phyloP scores from a whole-genome alignment of 139 green algal species.

The Micractinium conductrix region DNA sequence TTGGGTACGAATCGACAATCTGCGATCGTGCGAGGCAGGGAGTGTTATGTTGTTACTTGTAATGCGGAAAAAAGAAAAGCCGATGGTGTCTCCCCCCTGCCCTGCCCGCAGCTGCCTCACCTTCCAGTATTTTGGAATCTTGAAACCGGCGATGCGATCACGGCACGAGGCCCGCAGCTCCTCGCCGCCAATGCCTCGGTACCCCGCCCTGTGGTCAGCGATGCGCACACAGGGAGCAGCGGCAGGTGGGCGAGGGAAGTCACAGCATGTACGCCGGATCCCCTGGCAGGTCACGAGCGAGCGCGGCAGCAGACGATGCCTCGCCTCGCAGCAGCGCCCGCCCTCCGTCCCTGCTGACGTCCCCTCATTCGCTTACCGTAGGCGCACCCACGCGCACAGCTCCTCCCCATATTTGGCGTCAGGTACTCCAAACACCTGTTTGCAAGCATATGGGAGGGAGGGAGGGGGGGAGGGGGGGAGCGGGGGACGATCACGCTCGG shows the following conservation, averaged over 20 bases:
- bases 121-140: slow-evolving; percentile 31
- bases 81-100: neutral
- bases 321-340: no score
- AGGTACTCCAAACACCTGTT: slow-evolving; percentile 50
- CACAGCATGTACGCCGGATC: neutral
- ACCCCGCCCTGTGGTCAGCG: slow-evolving; percentile 1
- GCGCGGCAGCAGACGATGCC: no score
- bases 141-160: slow-evolving; percentile 9
- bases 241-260: neutral
- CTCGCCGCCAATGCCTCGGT: neutral
- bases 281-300: no score
- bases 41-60: no score
- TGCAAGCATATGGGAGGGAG: neutral
- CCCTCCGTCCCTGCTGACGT: no score
- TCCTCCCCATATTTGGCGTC: slow-evolving; percentile 40
- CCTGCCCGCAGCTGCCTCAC: neutral
- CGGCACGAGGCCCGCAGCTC: slow-evolving; percentile 31
- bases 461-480: neutral
- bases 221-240: no score
- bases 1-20: slow-evolving; percentile 27
- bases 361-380: no score
- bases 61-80: no score
- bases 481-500: neutral
- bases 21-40: neutral
- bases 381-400: slow-evolving; percentile 46